phyloP scores from a whole-genome alignment of 805 yeast genomes.

The Osmozyma mogii region DNA sequence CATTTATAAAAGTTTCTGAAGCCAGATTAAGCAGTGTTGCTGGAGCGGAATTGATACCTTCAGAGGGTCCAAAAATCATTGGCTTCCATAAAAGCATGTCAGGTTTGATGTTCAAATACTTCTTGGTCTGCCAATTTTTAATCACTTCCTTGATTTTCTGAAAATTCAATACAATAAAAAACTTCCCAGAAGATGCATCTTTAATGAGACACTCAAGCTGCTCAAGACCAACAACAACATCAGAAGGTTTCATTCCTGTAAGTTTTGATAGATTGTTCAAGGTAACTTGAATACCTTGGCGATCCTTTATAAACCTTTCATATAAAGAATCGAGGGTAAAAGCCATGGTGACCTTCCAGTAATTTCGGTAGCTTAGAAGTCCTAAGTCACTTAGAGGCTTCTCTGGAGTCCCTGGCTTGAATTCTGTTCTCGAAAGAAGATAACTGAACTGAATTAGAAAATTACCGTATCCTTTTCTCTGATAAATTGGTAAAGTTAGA shows the following conservation, averaged over 20 bases:
- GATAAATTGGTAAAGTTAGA: slow-evolving; percentile 79
- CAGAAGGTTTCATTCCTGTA: slow-evolving; percentile 84
- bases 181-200: slow-evolving; percentile 36
- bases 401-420: slow-evolving; percentile 86
- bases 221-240: slow-evolving; percentile 82
- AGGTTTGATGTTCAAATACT: slow-evolving; percentile 44
- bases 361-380: slow-evolving; percentile 72
- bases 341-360: slow-evolving; percentile 71
- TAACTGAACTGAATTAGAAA: slow-evolving; percentile 87
- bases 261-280: slow-evolving; percentile 54
- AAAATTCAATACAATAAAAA: slow-evolving; percentile 47
- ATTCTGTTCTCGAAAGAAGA: slow-evolving; percentile 64
- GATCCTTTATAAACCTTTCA: slow-evolving; percentile 9
- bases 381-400: slow-evolving; percentile 90
- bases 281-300: slow-evolving; percentile 25
- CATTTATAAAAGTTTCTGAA: slow-evolving; percentile 3
- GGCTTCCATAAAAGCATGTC: slow-evolving; percentile 69
- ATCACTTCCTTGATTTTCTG: slow-evolving; percentile 35
- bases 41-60: slow-evolving; percentile 67
- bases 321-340: slow-evolving; percentile 30
- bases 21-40: slow-evolving; percentile 19
- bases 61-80: slow-evolving; percentile 75
- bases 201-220: slow-evolving; percentile 54
- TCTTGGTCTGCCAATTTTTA: slow-evolving; percentile 45
- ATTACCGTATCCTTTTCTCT: slow-evolving; percentile 83